Evolutionary conservation across 2,329 filamentous ascomycete genomes (phyloP), one percentile per base, ranked within the genome.

Genomic region (Fusarium sp.): DNA sequence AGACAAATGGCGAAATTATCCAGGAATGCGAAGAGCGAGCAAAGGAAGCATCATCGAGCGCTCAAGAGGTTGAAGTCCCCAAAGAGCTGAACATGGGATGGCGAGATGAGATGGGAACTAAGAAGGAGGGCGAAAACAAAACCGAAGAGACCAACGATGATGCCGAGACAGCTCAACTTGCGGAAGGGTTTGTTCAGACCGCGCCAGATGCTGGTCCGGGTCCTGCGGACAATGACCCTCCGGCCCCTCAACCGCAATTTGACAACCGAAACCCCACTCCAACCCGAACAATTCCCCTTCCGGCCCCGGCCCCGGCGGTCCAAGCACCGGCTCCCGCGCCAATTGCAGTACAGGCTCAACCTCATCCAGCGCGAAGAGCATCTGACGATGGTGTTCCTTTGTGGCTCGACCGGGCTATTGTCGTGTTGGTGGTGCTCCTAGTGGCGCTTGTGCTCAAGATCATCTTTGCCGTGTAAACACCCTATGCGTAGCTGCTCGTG

Each of bases 381-480:
- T 56, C 71, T 39, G 70, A 77, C 18, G 84, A 87, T 28, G 87
- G 83, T 4, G 86, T 92, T 18, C 87, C 90, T 3, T 81, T 89
- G 14, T 97, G 93, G 91, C 84, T 97, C 19, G 94, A 97, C 79
- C 88, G 92, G 67, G 87, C 90, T 39, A 97, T 97, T 70, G 88
- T 90, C 23, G 90, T 88, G 9, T 80, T 97, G 19, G 83, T 93
- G 1, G 84, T 93, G 16, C 83, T 92, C 26, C 81, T 97, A 21
- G 82, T 90, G 6, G 88, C 92, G 23, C 88, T 97, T 83, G 82
- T 97, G 23, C 64, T 88, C 59, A 90, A 88, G 74, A 81, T 89
- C 28, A 70, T 87, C 18, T 75, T 81, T 45, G 80, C 75, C 42
- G 57, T 75, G 10, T 79, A 44, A 55, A 19, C 28, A 48, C 21